phyloP scores from a whole-genome alignment of 1,139 yeast species.

The Pichia sp. region DNA sequence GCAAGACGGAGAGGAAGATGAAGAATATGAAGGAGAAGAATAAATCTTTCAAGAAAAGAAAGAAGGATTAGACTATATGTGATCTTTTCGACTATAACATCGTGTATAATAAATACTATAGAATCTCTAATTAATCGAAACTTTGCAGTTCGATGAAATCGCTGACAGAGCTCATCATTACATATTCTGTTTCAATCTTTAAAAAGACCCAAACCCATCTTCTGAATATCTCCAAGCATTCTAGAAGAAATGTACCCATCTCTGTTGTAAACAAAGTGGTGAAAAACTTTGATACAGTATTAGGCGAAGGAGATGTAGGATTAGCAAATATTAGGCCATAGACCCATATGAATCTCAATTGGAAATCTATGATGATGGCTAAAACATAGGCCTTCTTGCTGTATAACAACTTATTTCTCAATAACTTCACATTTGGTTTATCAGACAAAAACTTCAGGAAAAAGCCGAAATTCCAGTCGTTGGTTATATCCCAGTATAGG shows the following conservation, averaged over 20 bases:
- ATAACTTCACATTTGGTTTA: constrained; percentile 15
- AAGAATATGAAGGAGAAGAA: constrained; percentile 54
- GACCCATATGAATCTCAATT: constrained; percentile 72
- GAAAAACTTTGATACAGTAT: constrained; percentile 13
- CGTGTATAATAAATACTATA: neutral
- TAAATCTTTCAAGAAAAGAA: constrained; percentile 20
- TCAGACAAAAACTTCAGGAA: constrained; percentile 34
- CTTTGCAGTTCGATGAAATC: constrained; percentile 24
- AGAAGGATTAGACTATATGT: constrained; percentile 10
- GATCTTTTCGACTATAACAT: neutral
- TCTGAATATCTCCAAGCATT: constrained; percentile 69
- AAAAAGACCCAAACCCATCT: constrained; percentile 88
- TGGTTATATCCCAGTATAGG: constrained; percentile 79
- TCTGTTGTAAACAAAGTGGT: constrained; percentile 46
- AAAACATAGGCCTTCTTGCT: constrained; percentile 42
- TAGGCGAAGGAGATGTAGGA: constrained; percentile 12
- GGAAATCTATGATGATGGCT: constrained; percentile 57
- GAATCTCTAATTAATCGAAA: constrained; percentile 3
- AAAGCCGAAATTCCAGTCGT: constrained; percentile 83
- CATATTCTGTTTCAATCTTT: constrained; percentile 74
- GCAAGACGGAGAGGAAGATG: constrained; percentile 70
- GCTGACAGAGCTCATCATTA: constrained; percentile 31
- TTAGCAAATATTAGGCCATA: constrained; percentile 37
- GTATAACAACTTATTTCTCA: constrained; percentile 33
- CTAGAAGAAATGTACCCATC: constrained; percentile 59